phyloP scores from a whole-genome alignment of 257 asterid genomes.

The Prunella vulgaris region DNA sequence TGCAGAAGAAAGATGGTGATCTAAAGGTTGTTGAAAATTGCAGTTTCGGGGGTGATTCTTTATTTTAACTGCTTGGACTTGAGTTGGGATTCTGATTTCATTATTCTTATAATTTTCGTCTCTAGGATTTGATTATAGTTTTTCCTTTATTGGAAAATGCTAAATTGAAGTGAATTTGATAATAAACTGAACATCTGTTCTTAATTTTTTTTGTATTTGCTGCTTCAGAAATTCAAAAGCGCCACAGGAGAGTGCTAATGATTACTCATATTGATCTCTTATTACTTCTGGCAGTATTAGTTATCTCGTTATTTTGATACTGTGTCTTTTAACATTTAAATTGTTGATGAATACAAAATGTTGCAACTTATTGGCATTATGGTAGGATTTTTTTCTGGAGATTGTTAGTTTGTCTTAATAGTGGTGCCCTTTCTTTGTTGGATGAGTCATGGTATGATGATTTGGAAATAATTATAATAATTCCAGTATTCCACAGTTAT shows the following conservation, averaged over 20 bases:
- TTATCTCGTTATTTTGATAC: background rate
- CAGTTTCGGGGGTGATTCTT: background rate
- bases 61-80: background rate
- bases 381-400: background rate
- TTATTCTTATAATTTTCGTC: background rate
- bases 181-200: background rate
- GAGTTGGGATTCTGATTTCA: background rate
- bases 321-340: too few relatives aligned
- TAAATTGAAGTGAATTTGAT: background rate
- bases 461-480: background rate
- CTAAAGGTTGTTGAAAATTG: conserved; percentile 43
- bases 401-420: background rate
- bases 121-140: background rate
- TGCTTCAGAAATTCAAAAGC: background rate
- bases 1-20: conserved; percentile 56
- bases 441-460: background rate
- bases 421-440: background rate
- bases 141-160: background rate
- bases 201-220: background rate
- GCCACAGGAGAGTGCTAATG: background rate
- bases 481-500: too few relatives aligned
- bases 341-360: background rate
- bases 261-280: background rate
- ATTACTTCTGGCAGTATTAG: background rate
- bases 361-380: background rate